A percentile compares a stretch with the other conserved stretches of the same genome.
phyloP scores from a whole-genome alignment of 2,329 filamentous ascomycete species.

The Fusarium abutilonis region DNA sequence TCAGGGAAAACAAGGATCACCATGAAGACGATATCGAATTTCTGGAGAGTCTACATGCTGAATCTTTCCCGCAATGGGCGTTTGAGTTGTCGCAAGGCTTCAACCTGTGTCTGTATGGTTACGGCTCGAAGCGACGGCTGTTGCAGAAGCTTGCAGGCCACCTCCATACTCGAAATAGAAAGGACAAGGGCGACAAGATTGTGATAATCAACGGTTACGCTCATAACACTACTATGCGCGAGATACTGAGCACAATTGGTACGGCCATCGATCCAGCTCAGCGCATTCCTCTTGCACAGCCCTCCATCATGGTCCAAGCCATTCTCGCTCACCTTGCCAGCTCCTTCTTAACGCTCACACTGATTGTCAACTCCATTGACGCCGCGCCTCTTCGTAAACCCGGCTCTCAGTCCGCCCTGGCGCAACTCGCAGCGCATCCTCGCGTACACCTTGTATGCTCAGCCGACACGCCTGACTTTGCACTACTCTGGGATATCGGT shows the following conservation, averaged over 20 bases:
- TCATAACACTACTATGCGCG: constrained; percentile 70
- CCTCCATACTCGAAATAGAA: constrained; percentile 56
- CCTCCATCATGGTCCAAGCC: constrained; percentile 73
- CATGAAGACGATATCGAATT: constrained; percentile 76
- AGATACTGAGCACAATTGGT: constrained; percentile 75
- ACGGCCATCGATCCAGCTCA: constrained; percentile 65
- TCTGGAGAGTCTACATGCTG: constrained; percentile 77
- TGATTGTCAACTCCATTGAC: constrained; percentile 90
- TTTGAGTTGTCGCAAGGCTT: constrained; percentile 91
- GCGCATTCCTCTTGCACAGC: constrained; percentile 68
- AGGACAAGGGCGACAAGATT: constrained; percentile 60
- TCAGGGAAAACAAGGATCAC: constrained; percentile 71
- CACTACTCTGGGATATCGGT: constrained; percentile 88
- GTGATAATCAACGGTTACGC: constrained; percentile 90
- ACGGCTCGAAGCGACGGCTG: constrained; percentile 85
- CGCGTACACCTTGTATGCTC: constrained; percentile 79
- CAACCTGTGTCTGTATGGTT: constrained; percentile 90
- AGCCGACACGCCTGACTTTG: constrained; percentile 87
- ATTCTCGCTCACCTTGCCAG: constrained; percentile 68
- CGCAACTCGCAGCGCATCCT: constrained; percentile 78
- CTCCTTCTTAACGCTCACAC: constrained; percentile 61
- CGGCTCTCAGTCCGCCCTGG: constrained; percentile 75
- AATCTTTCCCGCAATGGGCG: constrained; percentile 89
- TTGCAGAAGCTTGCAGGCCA: constrained; percentile 79
- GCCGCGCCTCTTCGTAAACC: constrained; percentile 77